Percentiles rank a stretch among this genome's conserved stretches.
Evolutionary conservation across 495 filamentous ascomycete genomes (phyloP).

Genomic region (Neurospora discreta): DNA sequence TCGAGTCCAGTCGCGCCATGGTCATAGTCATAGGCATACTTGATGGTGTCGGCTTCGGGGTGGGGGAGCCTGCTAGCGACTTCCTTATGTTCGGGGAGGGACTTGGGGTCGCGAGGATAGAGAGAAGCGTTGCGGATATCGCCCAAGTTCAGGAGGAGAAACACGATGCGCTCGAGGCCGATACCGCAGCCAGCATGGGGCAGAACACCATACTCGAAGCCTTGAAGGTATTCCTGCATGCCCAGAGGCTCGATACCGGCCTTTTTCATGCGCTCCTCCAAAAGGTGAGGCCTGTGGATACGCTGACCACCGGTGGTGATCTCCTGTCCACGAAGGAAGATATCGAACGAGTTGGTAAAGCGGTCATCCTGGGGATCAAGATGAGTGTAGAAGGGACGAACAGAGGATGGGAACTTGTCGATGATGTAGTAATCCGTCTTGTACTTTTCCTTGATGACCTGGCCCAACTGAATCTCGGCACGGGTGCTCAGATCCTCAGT

Average conservation of each 20-base stretch:
- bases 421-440: slow-evolving; percentile 88
- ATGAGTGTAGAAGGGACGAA: slow-evolving; percentile 91
- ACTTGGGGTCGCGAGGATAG: slow-evolving; percentile 77
- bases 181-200: slow-evolving; percentile 88
- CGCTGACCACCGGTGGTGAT: slow-evolving; percentile 87
- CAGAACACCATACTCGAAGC: slow-evolving; percentile 78
- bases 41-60: slow-evolving; percentile 65
- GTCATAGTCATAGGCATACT: slow-evolving; percentile 36
- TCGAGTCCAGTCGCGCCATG: slow-evolving; percentile 34
- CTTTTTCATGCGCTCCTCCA: slow-evolving; percentile 67
- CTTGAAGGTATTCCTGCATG: slow-evolving; percentile 83
- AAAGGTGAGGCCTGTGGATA: slow-evolving; percentile 67
- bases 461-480: slow-evolving; percentile 77
- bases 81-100: slow-evolving; percentile 45
- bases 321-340: slow-evolving; percentile 89
- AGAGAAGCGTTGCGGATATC: slow-evolving; percentile 82
- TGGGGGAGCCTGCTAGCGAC: slow-evolving; percentile 49
- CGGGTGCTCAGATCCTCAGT: slow-evolving; percentile 73
- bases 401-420: slow-evolving; percentile 81
- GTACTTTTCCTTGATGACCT: slow-evolving; percentile 75
- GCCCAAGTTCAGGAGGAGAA: slow-evolving; percentile 72
- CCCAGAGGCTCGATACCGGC: slow-evolving; percentile 60
- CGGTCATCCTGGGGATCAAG: slow-evolving; percentile 62
- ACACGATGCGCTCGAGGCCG: slow-evolving; percentile 76
- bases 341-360: slow-evolving; percentile 87